Evolutionary conservation across 805 yeast genomes (phyloP).

Genomic region (Metschnikowia borealis): DNA sequence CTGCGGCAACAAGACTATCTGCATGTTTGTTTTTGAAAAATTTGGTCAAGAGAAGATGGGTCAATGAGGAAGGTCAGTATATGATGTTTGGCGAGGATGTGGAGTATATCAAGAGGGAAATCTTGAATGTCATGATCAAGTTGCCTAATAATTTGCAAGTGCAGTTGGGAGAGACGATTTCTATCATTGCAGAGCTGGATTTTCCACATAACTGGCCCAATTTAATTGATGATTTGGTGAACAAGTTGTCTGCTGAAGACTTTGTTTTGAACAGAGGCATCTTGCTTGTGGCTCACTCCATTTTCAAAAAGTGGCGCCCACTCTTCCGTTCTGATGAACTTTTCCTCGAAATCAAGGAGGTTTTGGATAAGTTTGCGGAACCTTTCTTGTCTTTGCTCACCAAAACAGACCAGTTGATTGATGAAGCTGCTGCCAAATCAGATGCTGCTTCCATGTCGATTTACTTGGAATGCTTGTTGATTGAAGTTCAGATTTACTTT

Average conservation of each 20-base stretch:
- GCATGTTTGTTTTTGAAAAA: constrained; percentile 90
- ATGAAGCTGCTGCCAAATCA: constrained; percentile 29
- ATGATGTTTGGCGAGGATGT: constrained; percentile 60
- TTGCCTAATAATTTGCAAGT: constrained; percentile 76
- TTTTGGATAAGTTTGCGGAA: constrained; percentile 72
- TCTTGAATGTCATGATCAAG: constrained; percentile 80
- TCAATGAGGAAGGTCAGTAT: constrained; percentile 83
- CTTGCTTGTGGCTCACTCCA: constrained; percentile 87
- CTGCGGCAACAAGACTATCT: constrained; percentile 66
- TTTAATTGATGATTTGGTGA: constrained; percentile 68
- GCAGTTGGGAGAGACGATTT: constrained; percentile 94
- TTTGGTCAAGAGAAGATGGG: constrained; percentile 79
- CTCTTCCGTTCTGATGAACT: constrained; percentile 86
- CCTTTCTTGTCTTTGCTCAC: constrained; percentile 74
- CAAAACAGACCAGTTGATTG: constrained; percentile 64
- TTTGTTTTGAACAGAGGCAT: constrained; percentile 79
- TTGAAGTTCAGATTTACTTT: constrained; percentile 77
- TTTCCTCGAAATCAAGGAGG: constrained; percentile 82
- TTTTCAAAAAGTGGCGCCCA: constrained; percentile 96
- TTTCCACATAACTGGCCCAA: constrained; percentile 89
- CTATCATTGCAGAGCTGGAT: constrained; percentile 91
- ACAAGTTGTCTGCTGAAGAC: constrained; percentile 60
- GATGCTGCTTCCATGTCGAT: constrained; percentile 51
- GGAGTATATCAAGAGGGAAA: constrained; percentile 63
- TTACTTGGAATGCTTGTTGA: constrained; percentile 64